Base-by-base conservation (phyloP, 805 yeast species). In the Spathaspora girioi region DNA sequence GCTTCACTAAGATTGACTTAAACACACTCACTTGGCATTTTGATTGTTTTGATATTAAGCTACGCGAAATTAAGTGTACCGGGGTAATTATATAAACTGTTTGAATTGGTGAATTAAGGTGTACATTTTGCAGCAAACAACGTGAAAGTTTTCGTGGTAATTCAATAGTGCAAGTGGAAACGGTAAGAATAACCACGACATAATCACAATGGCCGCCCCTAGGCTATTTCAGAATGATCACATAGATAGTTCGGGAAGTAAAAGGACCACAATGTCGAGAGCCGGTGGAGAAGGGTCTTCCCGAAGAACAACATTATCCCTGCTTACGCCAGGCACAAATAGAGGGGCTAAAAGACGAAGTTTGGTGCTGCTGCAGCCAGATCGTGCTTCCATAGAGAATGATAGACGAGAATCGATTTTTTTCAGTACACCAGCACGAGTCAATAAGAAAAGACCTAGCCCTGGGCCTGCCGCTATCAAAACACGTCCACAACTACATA, bases 401-500 rank as follows among this genome's bases (percentile, higher is more conserved):
- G 45, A 23, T 23, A n/a, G 45, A 12, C 47, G 47, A 23, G 29
- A 23, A 29, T 35, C 47, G 15, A 15, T 29, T 29, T 29, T 45
- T 7, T 45, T 29, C n/a, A 20, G 40, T 9, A 45, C 47, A 12
- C 47, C 47, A 35, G 47, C 47, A 11, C 27, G 40, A 35, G 20
- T 29, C 5, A 45, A 23, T 23, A 45, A 29, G 31, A 45, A 29
- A 29, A 19, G 47, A n/a, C 45, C 40, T 3, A 35, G 40, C 17
- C 40, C 40, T 35, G 40, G 17, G 3, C 40, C 40, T 35, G 7
- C 40, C 8, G 15, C 14, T 15, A 35, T 35, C 17, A 35, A 35
- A 8, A 15, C 40, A 2, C 40, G 40, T 35, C 40, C 40, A 14
- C 40, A 35, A 35, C 14, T 35, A 15, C 40, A 35, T 14, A 7